These are phyloP conservation scores for Pseudogymnoascus sp. DNA, from an alignment of 2,329 filamentous ascomycete genomes.

Conservation along the genomic window DNA sequence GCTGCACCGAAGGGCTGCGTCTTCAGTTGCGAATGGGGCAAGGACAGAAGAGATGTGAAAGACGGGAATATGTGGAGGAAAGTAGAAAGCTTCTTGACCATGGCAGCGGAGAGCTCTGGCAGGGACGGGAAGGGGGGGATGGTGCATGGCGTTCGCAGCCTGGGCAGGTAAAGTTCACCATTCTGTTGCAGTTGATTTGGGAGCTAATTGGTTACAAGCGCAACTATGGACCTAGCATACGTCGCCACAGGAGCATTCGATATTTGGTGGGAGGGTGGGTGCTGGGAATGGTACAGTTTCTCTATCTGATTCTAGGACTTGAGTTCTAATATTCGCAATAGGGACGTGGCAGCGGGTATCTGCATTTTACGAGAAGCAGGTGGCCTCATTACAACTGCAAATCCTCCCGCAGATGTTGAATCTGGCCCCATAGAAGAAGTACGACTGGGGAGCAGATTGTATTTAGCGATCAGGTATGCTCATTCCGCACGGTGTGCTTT, in stretches of 20 bases:
- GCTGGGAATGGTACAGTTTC: conserved; percentile 62
- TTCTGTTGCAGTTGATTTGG: not conserved
- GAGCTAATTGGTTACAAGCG: conserved; percentile 38
- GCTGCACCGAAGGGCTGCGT: conserved; percentile 61
- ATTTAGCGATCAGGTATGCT: conserved; percentile 57
- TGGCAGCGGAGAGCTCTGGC: conserved; percentile 59
- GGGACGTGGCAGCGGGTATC: conserved; percentile 70
- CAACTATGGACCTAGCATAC: conserved; percentile 67
- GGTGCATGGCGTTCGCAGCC: conserved; percentile 67
- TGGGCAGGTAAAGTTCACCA: conserved; percentile 45
- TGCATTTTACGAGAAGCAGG: conserved; percentile 67
- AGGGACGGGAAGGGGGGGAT: conserved; percentile 62
- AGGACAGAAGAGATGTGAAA: conserved; percentile 58
- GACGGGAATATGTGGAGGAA: conserved; percentile 65
- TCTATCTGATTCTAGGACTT: not conserved
- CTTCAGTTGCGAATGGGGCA: conserved; percentile 73
- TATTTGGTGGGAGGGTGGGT: conserved; percentile 78
- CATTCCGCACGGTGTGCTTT: not conserved
- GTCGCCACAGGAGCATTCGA: conserved; percentile 68
- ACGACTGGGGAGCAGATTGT: conserved; percentile 58
- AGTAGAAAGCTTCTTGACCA: conserved; percentile 66
- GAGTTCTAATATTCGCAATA: conserved; percentile 21
- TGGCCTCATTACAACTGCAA: conserved; percentile 65
- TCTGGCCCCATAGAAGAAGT: conserved; percentile 51
- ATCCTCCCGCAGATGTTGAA: conserved; percentile 52